Conservation (phyloP, 306 rosid species). For the Sechiopsis laciniata region DNA sequence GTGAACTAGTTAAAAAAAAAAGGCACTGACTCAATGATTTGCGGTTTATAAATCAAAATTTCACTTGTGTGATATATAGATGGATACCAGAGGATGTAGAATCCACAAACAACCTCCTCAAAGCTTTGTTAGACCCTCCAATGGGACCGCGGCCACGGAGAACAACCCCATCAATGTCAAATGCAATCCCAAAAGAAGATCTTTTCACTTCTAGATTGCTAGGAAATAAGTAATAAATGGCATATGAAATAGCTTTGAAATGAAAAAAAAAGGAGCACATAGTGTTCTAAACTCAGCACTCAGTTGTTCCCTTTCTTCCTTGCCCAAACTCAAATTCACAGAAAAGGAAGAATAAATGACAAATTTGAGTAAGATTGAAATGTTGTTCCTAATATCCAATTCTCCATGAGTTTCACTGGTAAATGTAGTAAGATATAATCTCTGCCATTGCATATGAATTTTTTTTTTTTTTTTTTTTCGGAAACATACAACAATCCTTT, state of each 20-base stretch:
- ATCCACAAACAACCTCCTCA: constrained; percentile 45
- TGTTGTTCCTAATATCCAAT: background rate
- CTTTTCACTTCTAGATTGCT: background rate
- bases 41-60: background rate
- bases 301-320: background rate
- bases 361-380: background rate
- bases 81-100: constrained; percentile 10
- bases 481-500: background rate
- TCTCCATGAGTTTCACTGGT: background rate
- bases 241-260: background rate
- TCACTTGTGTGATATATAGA: background rate
- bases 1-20: background rate
- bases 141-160: constrained; percentile 64
- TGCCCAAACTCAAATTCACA: background rate
- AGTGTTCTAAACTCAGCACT: no score
- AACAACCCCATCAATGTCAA: constrained; percentile 92
- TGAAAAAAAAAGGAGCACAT: no score
- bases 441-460: background rate
- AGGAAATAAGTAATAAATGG: background rate
- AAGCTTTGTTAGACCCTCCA: constrained; percentile 69
- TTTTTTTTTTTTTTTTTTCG: no score
- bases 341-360: background rate
- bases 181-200: constrained; percentile 66
- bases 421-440: background rate
- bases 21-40: background rate